Evolutionary conservation across 1,284 basidiomycete species (phyloP).

Genomic region (Stereum hirsutum): DNA sequence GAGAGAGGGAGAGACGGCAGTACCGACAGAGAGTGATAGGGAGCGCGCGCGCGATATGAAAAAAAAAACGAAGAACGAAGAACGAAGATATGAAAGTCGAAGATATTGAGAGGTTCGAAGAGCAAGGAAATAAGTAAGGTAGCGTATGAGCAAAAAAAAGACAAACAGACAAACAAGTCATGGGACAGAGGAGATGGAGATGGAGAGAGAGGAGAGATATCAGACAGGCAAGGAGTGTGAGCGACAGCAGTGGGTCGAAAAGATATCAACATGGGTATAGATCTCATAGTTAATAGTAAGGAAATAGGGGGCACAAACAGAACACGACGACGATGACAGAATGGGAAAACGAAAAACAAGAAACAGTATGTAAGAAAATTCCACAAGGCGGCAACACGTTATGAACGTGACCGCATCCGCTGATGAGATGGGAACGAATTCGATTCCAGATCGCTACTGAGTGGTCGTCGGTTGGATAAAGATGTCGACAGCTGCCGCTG

Average conservation of each 20-base stretch:
- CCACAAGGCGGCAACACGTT: slow-evolving; percentile 16
- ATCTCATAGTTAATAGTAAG: no score
- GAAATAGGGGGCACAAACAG: background rate
- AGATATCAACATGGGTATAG: slow-evolving; percentile 16
- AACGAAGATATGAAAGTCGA: no score
- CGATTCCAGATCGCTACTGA: slow-evolving; percentile 61
- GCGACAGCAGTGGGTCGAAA: slow-evolving; percentile 16
- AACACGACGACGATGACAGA: background rate
- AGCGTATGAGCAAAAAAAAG: slow-evolving; percentile 6
- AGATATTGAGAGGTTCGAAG: slow-evolving; percentile 9
- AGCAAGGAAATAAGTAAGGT: slow-evolving; percentile 10
- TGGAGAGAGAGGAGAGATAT: background rate
- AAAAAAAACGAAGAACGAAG: no score
- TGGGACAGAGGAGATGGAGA: background rate
- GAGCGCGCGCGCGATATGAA: no score
- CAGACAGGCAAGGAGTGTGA: slow-evolving; percentile 11
- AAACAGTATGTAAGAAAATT: background rate
- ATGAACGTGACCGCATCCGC: slow-evolving; percentile 60
- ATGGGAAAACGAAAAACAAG: background rate
- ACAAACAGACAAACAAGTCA: slow-evolving; percentile 2
- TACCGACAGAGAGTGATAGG: no score
- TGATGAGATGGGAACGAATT: slow-evolving; percentile 38
- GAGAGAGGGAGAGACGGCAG: slow-evolving; percentile 11
- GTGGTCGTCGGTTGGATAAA: slow-evolving; percentile 59
- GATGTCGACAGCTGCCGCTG: slow-evolving; percentile 71